Base-by-base conservation (phyloP, 2,329 filamentous ascomycete genomes). In the Zasmidium angulare region DNA sequence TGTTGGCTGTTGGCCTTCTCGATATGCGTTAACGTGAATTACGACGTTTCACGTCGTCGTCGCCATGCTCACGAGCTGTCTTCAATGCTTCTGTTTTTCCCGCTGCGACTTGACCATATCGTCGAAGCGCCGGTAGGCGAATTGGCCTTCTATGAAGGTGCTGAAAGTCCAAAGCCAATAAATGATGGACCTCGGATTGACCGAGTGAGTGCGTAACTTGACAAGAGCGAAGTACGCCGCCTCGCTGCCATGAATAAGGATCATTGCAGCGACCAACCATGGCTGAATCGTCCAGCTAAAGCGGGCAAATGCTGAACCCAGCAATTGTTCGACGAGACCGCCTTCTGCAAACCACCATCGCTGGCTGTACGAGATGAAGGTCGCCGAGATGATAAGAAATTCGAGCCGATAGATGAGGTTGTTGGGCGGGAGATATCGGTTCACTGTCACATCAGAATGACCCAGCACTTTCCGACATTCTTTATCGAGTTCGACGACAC, bases 401-500 rank as follows among this genome's bases (percentile, higher is more conserved):
- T 86, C 77, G 20, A 83, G 68, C 6, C 80, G 68, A 43, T 87
- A 84, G 2, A 54, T 31, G 14, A 79, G 64, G 68, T 79, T 83
- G 67, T 69, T 76, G 0, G 82, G 83, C 1, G 66, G 84, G 71
- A 70, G 73, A 71, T 78, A 85, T 64, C 75, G 84, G 73, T 76
- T 80, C 58, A 88, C 74, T 0, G 78, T 78, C 54, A 86, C 79
- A 58, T 82, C 79, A 59, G 80, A 83, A 43, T 89, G 79, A 17
- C 84, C 86, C 12, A 96, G 83, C 1, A 76, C 82, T 29, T 77
- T 67, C 31, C 89, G 81, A 23, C 83, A 81, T 11, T 83, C 80
- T 59, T 82, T 76, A 71, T 88, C 86, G 86, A 97, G 89, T 53
- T 86, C 85, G 51, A 96, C 86, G 46, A 93, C 79, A 53, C 89